These are phyloP conservation scores for Salix dunnii DNA, from an alignment of 345 rosid species.

Conservation along the genomic window DNA sequence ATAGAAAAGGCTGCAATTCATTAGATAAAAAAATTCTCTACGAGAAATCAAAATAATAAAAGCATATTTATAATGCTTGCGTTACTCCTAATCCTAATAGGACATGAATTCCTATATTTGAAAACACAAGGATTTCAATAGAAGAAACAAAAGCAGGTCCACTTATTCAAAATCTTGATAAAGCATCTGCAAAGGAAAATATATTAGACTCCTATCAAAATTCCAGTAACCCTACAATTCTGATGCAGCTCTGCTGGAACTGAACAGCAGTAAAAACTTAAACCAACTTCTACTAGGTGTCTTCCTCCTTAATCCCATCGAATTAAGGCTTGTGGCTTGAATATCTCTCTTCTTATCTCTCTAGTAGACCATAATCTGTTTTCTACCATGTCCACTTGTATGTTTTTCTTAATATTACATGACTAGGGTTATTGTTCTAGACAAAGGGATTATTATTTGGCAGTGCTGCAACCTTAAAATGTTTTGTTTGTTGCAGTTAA, in stretches of 20 bases:
- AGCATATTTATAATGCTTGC: not conserved
- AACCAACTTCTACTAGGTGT: not conserved
- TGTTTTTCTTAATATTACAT: not conserved
- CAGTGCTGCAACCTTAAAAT: not conserved
- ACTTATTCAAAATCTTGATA: not conserved
- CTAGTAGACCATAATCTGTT: not conserved
- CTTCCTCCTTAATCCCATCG: not conserved
- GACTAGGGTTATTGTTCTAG: not conserved
- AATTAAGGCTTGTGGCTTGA: not conserved
- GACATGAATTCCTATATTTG: not conserved
- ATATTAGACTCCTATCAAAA: not conserved
- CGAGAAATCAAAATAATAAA: not conserved
- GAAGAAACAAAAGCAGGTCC: not conserved
- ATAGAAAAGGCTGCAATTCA: not conserved
- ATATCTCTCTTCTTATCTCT: not conserved
- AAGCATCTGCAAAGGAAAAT: not conserved
- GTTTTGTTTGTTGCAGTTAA: not conserved
- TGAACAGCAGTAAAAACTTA: not conserved
- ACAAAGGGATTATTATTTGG: not conserved
- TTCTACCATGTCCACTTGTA: not conserved
- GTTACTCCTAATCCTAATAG: not conserved
- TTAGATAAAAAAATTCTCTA: not conserved
- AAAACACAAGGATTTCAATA: not conserved
- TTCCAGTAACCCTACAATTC: not conserved
- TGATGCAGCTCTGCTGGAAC: not conserved